Evolutionary conservation across 305 asterid species (phyloP).

Genomic region (Plantago coronopus): DNA sequence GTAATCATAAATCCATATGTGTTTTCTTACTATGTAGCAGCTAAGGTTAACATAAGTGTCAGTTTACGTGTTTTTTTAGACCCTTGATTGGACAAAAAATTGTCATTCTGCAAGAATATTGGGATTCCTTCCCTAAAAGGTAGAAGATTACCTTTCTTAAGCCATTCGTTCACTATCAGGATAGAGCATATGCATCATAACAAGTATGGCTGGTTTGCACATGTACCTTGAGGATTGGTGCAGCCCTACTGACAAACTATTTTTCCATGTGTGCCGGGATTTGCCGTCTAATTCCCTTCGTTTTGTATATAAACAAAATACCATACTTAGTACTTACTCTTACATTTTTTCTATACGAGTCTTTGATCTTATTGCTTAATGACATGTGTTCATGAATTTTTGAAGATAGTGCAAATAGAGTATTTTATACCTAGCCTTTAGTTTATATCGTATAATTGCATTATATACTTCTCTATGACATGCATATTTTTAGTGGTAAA

Average conservation of each 20-base stretch:
- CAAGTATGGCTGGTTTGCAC: background rate
- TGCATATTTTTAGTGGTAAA: background rate
- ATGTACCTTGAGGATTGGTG: constrained; percentile 18
- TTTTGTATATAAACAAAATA: constrained; percentile 3
- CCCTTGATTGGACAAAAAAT: background rate
- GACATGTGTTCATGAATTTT: background rate
- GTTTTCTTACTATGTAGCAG: background rate
- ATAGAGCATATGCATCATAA: constrained; percentile 1
- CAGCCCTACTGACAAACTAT: constrained; percentile 1
- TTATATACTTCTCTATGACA: background rate
- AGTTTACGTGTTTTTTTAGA: background rate
- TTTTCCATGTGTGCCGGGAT: constrained; percentile 10
- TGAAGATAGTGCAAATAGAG: background rate
- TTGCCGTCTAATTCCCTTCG: constrained; percentile 10
- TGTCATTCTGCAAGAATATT: background rate
- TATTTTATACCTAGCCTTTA: background rate
- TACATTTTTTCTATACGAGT: background rate
- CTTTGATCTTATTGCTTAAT: background rate
- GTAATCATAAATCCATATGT: background rate
- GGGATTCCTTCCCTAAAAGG: constrained; percentile 3
- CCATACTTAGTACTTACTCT: background rate
- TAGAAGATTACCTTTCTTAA: background rate
- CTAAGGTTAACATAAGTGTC: background rate
- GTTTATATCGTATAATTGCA: background rate
- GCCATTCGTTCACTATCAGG: constrained; percentile 3